Evolutionary conservation across 2,329 filamentous ascomycete species (phyloP), one percentile per base, ranked within the genome.

Genomic region (Alternaria dauci): DNA sequence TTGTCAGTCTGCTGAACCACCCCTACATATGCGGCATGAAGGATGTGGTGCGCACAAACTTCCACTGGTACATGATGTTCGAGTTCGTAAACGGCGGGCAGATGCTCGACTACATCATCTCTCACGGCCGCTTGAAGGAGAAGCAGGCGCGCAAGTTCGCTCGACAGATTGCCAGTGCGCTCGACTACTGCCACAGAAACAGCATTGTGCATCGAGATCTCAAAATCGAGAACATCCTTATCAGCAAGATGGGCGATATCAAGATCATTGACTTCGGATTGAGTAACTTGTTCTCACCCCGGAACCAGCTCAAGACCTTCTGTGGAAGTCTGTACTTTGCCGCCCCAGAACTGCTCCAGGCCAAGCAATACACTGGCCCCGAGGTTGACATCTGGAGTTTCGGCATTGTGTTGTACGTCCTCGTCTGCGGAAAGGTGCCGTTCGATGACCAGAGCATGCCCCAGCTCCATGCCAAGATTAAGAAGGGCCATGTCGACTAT

Each of bases 51-150:
- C 90, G 94, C 59, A 98, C 95, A 52, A 94, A 95, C 74, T 95
- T 97, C 78, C 95, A 99, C 80, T 99, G 95, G 95, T 99, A 99
- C 81, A 99, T 99, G 95, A 88, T 99, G 52, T 99, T 97, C 76
- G 95, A 99, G 81, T 97, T 95, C 78, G 95, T 99, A 79, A 97
- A 99, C 76, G 95, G 95, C 48, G 95, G 95, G 18, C 95, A 99
- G 81, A 98, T 99, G 95, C 88, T 99, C 63, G 95, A 99, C 82
- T 99, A 98, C 81, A 99, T 99, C 78, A 99, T 99, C 76, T 97
- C 94, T 4, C 95, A 99, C 75, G 95, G 94, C 59, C 92, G 96
- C 74, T 84, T 99, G 65, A 98, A 98, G 84, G 95, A 99, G 82
- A 98, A 98, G 81, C 94, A 97, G 80, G 95, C 95, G 8, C 89